These are phyloP conservation scores for Nakataea oryzae DNA, from an alignment of 2,329 filamentous ascomycete genomes.

Conservation along the genomic window DNA sequence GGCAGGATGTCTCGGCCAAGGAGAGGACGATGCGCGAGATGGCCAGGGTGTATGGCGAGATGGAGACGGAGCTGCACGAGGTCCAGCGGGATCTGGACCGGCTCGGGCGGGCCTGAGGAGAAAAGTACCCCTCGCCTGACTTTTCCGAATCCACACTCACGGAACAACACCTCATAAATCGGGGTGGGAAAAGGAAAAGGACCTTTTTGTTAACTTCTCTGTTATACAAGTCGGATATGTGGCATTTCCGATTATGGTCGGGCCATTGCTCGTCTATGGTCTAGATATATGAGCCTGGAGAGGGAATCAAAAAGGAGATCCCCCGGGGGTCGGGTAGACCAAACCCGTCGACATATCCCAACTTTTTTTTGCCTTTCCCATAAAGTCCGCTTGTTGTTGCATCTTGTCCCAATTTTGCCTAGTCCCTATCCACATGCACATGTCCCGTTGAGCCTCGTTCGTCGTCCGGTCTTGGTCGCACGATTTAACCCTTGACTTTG, in stretches of 20 bases:
- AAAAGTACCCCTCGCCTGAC: too few species aligned
- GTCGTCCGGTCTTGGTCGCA: neutral
- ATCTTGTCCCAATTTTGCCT: neutral
- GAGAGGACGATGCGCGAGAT: constrained; percentile 42
- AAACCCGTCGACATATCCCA: too few species aligned
- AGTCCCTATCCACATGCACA: neutral
- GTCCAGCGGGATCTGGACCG: constrained; percentile 33
- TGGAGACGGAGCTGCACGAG: constrained; percentile 38
- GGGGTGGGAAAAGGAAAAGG: neutral
- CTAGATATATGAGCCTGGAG: neutral
- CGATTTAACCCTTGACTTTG: constrained; percentile 60
- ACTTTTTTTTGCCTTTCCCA: too few species aligned
- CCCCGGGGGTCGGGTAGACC: too few species aligned
- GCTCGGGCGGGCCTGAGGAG: constrained; percentile 12
- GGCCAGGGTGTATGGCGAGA: constrained; percentile 38
- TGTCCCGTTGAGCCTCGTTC: too few species aligned
- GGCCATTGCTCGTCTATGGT: neutral
- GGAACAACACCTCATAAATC: neutral
- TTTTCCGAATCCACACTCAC: neutral
- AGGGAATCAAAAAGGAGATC: neutral
- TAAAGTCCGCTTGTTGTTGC: too few species aligned
- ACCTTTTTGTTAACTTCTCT: neutral
- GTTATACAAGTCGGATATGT: neutral
- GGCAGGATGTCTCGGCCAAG: constrained; percentile 17
- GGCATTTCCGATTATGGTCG: neutral